Evolutionary conservation across 164 flowering plant species (phyloP), one percentile per base, ranked within the genome.

Genomic region (Stephania cephalantha): DNA sequence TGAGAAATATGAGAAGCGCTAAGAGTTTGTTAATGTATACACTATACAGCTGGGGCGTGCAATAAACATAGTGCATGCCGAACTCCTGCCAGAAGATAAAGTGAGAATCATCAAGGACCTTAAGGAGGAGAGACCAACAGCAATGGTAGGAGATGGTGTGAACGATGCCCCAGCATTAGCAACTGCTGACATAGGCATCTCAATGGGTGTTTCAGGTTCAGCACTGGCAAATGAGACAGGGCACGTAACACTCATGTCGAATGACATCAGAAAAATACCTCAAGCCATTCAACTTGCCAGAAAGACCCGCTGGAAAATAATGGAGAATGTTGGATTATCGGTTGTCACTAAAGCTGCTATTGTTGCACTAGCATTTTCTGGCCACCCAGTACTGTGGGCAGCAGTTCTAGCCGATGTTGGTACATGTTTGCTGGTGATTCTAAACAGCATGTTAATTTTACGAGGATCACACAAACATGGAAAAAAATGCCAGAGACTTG

Each of bases 131-230:
- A 92, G 91, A 4, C 80, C 83, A 66, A 89, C 91, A 0, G 94
- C 90, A 0, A 95, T 95, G 99, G 76, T 93, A 1, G 98, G 99
- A 7, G 99, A 95, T 71, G 99, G 98, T 3, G 74, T 95, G 50
- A 95, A 95, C 61, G 99, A 95, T 81, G 98, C 97, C 9, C 96
- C 97, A 0, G 98, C 99, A 29, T 75, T 93, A 63, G 98, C 97
- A 3, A 87, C 90, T 1, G 96, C 99, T 0, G 92, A 93, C 71
- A 84, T 95, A 11, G 99, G 99, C 6, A 89, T 95, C 66, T 94
- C 99, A 45, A 95, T 95, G 99, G 99, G 98, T 2, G 80, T 93
- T 30, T 83, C 98, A 1, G 99, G 99, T 42, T 93, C 99, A 1
- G 98, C 98, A 1, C 85, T 95, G 1, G 97, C 97, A 52, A 85